Conservation (phyloP, 768 basidiomycete species). For the Tylopilus felleus region DNA sequence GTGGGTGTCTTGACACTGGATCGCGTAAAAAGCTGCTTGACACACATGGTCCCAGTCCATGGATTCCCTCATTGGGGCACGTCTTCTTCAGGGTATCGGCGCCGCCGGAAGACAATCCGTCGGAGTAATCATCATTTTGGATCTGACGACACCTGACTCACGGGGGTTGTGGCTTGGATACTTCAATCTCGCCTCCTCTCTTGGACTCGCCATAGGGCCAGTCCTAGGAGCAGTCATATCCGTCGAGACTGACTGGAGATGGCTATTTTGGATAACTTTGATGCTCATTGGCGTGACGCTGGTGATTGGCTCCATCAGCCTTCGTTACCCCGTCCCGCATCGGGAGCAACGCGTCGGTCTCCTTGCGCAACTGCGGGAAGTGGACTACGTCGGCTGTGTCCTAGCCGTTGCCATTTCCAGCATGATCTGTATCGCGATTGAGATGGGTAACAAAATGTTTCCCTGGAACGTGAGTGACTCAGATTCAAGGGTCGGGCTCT, state of each 20-base stretch:
- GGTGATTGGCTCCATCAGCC: conserved; percentile 23
- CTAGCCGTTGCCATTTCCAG: conserved; percentile 34
- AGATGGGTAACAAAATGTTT: conserved; percentile 37
- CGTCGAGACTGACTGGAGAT: conserved; percentile 42
- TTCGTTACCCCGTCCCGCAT: conserved; percentile 34
- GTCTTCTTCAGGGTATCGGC: conserved; percentile 36
- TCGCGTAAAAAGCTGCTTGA: conserved; percentile 1
- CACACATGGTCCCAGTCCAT: conserved; percentile 26
- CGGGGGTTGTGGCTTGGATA: conserved; percentile 36
- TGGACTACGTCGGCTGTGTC: conserved; percentile 32
- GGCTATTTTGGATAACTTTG: conserved; percentile 44
- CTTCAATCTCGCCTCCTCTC: conserved; percentile 36
- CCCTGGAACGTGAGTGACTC: conserved; percentile 31
- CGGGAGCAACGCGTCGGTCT: conserved; percentile 30
- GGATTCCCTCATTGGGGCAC: conserved; percentile 33
- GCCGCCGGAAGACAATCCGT: conserved; percentile 37
- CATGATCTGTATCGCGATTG: conserved; percentile 35
- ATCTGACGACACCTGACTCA: conserved; percentile 35
- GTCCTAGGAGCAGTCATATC: conserved; percentile 46
- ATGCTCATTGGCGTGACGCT: conserved; percentile 33
- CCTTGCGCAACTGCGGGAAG: conserved; percentile 32
- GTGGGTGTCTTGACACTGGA: conserved; percentile 14
- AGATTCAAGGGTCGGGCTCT: neutral
- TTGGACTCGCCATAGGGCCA: conserved; percentile 46
- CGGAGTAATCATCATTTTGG: conserved; percentile 34